Evolutionary conservation across 164 flowering plant genomes (phyloP), one percentile per base, ranked within the genome.

Genomic region (Aristolochia contorta): DNA sequence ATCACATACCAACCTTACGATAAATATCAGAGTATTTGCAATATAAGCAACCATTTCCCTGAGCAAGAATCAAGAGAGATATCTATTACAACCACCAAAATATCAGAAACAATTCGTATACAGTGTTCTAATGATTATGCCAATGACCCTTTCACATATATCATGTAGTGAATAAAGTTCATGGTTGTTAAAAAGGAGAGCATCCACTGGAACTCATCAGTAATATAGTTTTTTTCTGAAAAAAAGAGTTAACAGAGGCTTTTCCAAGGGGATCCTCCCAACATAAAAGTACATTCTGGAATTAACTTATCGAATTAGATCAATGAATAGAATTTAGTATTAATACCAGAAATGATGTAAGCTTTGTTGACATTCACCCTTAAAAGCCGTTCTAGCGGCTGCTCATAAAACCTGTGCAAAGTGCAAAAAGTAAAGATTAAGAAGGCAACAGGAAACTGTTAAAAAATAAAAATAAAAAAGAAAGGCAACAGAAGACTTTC

Each of bases 11-110:
- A 70, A 92, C 98, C 98, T 89, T 74, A 92, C 72, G 60, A 92
- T 87, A 74, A 92, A 92, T 48, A 92, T 92, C 46, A 89, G 66
- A 16, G 96, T 92, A 71, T 92, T 92, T 25, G 98, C 98, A 75
- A 89, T 87, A 63, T 92, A 92, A 16, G 95, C 76, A 65, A 92
- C 85, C 98, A 89, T 92, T 74, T 85, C 98, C 98, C 98, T 92
- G 90, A 21, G 14, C 7, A 37, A 57, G 23, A 57, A 25, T 16
- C 13, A 32, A 33, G 43, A 6, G 43, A 37, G 10, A 37, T 37
- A 37, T 37, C 43, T 37, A 37, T 37, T 37, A 37, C 12, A 37
- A 37, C 43, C 43, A 37, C 43, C 12, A 37, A 37, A 37, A 37
- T 7, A 37, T 37, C 43, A 37, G 43, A 37, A 37, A 37, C 0